phyloP scores from a whole-genome alignment of 495 filamentous ascomycete genomes.

The Aspergillus nanangensis region DNA sequence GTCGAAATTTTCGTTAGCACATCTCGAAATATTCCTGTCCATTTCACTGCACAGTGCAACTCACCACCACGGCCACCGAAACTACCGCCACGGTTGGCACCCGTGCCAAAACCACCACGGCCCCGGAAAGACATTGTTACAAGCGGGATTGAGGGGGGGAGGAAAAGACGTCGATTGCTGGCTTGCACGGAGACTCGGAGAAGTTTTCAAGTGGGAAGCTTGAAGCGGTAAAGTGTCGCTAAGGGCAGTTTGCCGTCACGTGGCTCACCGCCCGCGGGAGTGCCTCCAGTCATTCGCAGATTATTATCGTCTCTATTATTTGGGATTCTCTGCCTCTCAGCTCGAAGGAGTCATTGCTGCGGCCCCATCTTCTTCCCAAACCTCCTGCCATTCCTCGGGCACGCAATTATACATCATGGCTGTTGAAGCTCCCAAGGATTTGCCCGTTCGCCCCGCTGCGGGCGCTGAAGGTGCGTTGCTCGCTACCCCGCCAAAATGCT shows the following conservation, averaged over 20 bases:
- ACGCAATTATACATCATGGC: slow-evolving; percentile 25
- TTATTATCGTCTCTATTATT: too few species aligned
- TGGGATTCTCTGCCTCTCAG: too few species aligned
- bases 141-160: slow-evolving; percentile 21
- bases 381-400: slow-evolving; percentile 15
- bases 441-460: slow-evolving; percentile 35
- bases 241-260: slow-evolving; percentile 39
- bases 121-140: slow-evolving; percentile 51
- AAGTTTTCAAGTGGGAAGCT: slow-evolving; percentile 51
- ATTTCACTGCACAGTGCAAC: slow-evolving; percentile 5
- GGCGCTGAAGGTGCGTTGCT: slow-evolving; percentile 24
- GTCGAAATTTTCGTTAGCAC: slow-evolving; percentile 40
- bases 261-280: slow-evolving; percentile 41
- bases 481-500: slow-evolving; percentile 13
- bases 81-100: slow-evolving; percentile 48
- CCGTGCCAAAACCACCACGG: slow-evolving; percentile 37
- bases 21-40: slow-evolving; percentile 4
- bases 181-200: slow-evolving; percentile 26
- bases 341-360: slow-evolving; percentile 20
- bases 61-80: slow-evolving; percentile 44
- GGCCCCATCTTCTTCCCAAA: slow-evolving; percentile 9
- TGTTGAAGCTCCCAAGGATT: slow-evolving; percentile 36
- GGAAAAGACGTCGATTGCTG: too few species aligned
- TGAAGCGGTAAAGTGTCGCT: slow-evolving; percentile 47
- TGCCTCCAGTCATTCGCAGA: too few species aligned